These are phyloP conservation scores for Peribolospora kevripleyi DNA, from an alignment of 768 basidiomycete genomes.

Conservation along the genomic window DNA sequence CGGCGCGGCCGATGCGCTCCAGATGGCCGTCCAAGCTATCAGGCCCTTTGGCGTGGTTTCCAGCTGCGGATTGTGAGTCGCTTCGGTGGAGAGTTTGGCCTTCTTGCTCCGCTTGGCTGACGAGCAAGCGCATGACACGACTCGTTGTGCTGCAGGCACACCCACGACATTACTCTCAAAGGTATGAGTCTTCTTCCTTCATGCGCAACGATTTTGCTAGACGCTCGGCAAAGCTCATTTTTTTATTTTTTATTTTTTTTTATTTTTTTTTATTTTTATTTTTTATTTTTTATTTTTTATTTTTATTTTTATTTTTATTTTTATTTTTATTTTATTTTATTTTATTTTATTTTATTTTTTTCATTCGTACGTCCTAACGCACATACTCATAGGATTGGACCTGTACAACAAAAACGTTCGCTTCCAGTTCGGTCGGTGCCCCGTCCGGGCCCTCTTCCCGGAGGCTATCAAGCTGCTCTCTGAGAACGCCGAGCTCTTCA, in stretches of 20 bases:
- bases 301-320: neutral
- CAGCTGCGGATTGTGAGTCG: conserved; percentile 12
- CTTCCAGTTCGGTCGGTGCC: conserved; percentile 5
- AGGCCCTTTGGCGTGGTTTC: conserved; percentile 16
- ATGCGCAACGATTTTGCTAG: neutral
- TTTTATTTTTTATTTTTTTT: too few relatives aligned
- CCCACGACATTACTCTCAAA: conserved; percentile 7
- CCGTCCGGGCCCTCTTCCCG: conserved; percentile 6
- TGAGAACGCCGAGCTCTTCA: conserved; percentile 2
- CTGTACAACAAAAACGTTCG: conserved; percentile 7
- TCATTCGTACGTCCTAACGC: neutral
- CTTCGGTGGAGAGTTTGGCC: too few relatives aligned
- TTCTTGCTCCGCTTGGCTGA: too few relatives aligned
- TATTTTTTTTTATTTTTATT: neutral
- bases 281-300: neutral
- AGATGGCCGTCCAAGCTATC: conserved; percentile 16
- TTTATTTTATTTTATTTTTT: neutral
- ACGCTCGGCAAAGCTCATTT: too few relatives aligned
- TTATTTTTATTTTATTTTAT: neutral
- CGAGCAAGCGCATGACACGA: too few relatives aligned
- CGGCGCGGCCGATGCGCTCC: conserved; percentile 15
- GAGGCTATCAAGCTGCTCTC: conserved; percentile 4
- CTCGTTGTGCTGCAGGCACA: conserved; percentile 3
- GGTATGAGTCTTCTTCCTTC: neutral
- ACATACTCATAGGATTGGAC: neutral